These are phyloP conservation scores for Misopates orontium DNA, from an alignment of 257 asterid genomes.

Conservation along the genomic window DNA sequence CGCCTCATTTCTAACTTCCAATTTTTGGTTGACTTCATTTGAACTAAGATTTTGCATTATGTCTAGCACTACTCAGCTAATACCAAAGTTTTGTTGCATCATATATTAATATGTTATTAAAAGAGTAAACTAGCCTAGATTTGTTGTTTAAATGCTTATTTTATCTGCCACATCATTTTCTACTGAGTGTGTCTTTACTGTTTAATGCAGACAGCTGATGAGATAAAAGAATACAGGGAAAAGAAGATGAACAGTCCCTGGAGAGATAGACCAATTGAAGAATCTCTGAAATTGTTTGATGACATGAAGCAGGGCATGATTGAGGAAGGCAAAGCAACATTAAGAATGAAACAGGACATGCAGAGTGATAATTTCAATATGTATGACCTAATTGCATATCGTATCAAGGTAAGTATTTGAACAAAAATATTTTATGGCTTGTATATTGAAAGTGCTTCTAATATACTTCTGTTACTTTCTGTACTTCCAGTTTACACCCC, in stretches of 20 bases:
- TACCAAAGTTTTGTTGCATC: neutral
- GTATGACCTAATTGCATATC: conserved; percentile 96
- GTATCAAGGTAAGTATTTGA: conserved; percentile 69
- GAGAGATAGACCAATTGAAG: conserved; percentile 87
- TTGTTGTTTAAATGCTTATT: neutral
- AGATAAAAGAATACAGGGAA: conserved; percentile 87
- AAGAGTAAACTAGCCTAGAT: neutral
- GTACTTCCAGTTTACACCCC: conserved; percentile 82
- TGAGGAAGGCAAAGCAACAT: conserved; percentile 90
- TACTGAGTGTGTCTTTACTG: conserved; percentile 18
- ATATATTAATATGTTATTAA: neutral
- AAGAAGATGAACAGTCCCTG: conserved; percentile 93
- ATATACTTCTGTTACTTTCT: conserved; percentile 23
- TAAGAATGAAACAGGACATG: conserved; percentile 98
- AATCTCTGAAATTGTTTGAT: conserved; percentile 76
- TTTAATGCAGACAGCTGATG: conserved; percentile 72
- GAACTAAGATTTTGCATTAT: neutral
- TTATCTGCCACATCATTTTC: neutral
- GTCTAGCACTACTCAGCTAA: neutral
- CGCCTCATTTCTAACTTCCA: too few species aligned
- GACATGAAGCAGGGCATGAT: conserved; percentile 86
- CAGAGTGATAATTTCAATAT: conserved; percentile 91
- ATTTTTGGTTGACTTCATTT: neutral
- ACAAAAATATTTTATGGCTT: neutral
- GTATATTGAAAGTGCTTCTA: conserved; percentile 15